A percentile compares a stretch with the other conserved stretches of the same genome.
Conservation (phyloP, 805 yeast species). For the Cyberlindnera galapagoensis region DNA sequence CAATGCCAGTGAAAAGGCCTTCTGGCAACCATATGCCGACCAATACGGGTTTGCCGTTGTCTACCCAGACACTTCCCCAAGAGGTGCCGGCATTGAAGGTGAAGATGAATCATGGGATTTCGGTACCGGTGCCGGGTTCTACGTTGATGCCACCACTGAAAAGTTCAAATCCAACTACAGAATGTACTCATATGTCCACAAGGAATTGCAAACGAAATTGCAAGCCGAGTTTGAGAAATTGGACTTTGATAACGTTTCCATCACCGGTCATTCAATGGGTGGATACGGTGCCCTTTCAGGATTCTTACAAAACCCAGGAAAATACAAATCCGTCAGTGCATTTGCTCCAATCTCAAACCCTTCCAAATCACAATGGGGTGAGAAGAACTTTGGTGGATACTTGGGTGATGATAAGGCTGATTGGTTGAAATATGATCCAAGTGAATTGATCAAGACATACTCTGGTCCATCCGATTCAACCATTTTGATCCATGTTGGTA, state of each 20-base stretch:
- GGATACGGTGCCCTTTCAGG: constrained; percentile 86
- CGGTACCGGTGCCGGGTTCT: constrained; percentile 95
- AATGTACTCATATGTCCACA: constrained; percentile 79
- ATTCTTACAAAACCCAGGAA: constrained; percentile 61
- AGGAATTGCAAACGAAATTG: constrained; percentile 54
- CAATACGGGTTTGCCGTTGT: constrained; percentile 81
- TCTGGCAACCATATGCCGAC: constrained; percentile 73
- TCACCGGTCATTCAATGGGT: constrained; percentile 99
- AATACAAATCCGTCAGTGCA: constrained; percentile 76
- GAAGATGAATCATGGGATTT: constrained; percentile 83
- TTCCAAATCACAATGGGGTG: constrained; percentile 75
- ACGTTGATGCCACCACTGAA: constrained; percentile 72
- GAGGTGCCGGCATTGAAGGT: constrained; percentile 74
- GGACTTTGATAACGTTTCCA: constrained; percentile 60
- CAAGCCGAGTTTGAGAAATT: constrained; percentile 32
- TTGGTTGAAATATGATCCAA: constrained; percentile 85
- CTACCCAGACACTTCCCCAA: constrained; percentile 95
- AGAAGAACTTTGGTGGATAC: constrained; percentile 74
- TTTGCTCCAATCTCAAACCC: constrained; percentile 91
- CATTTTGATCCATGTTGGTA: constrained; percentile 81
- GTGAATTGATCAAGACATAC: constrained; percentile 56
- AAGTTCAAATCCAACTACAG: constrained; percentile 71
- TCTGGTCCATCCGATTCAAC: constrained; percentile 41
- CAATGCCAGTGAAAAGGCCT: constrained; percentile 92
- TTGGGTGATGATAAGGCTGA: constrained; percentile 44